Base-by-base conservation (phyloP, 768 basidiomycete genomes). In the Floccularia luteovirens region DNA sequence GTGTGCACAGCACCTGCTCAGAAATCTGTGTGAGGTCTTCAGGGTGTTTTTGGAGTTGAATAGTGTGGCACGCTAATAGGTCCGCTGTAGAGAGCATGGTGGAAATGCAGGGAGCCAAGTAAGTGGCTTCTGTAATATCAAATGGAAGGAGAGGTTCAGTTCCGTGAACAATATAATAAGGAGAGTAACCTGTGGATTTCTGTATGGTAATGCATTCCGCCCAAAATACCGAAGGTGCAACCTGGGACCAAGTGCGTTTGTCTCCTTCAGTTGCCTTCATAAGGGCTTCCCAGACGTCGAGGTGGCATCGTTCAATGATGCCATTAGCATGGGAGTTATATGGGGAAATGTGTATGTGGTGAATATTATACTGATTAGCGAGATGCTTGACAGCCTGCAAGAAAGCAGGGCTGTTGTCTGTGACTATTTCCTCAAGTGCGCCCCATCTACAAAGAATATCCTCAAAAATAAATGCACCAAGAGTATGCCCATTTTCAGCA, bases 261-360 rank as follows among this genome's bases (percentile, higher is more conserved):
- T 45, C 36, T 16, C 40, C 24, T 6, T 38, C 34, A 24, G 38
- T 17, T 36, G 41, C 25, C 49, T 55, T 33, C 43, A 41, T 0
- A 48, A 41, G 2, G 13, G 53, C 37, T 20, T 52, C 43, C 0
- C 53, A 17, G 1, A 56, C 28, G 27, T 28, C 31, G 1, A 19
- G 42, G 31, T 56, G 56, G 35, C 23, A 14, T 2, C 41, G 24
- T 39, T 65, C 55, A 4, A 61, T 46, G 1, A 61, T 42, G 0
- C 64, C 51, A 11, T 64, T 64, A 0, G 60, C 59, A 3, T 45
- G 46, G 0, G 56, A 60, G 34, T 66, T 66, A 47, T 66, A 66
- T 0, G 47, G 42, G 0, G 48, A 61, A 5, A 72, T 72, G 0
- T 44, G 32, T 6, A 71, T 69, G 60, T 64, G 23, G 11, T 39